Evolutionary conservation across 129 eudicot genomes (phyloP).

Genomic region (Heracleum sosnowskyi): DNA sequence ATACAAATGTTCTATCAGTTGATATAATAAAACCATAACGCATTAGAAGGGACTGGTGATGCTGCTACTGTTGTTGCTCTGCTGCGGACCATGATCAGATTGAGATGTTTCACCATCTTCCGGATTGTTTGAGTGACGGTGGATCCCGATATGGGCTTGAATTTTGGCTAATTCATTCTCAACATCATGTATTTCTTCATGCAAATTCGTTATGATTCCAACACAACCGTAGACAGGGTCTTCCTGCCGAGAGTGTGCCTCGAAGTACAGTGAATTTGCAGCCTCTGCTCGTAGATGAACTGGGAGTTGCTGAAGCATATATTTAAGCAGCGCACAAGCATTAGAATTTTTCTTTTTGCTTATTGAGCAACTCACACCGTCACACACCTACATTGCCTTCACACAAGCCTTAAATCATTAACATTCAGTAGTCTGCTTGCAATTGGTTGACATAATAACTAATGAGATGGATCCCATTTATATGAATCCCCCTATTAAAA

Average conservation of each 20-base stretch:
- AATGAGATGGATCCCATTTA: no score
- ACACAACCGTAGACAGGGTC: constrained; percentile 50
- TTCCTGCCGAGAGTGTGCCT: constrained; percentile 35
- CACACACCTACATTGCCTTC: not conserved
- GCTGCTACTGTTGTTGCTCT: not conserved
- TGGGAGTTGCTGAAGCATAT: constrained; percentile 18
- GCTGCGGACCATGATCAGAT: not conserved
- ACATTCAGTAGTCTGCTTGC: no score
- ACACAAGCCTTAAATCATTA: not conserved
- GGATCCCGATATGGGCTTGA: constrained; percentile 27
- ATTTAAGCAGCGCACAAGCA: not conserved
- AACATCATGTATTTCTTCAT: constrained; percentile 21
- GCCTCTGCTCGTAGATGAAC: constrained; percentile 19
- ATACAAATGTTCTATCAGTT: not conserved
- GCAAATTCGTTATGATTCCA: constrained; percentile 24
- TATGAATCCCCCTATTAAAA: no score
- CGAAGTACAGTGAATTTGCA: constrained; percentile 28
- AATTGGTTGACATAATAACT: no score
- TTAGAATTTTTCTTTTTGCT: not conserved
- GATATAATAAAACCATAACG: not conserved
- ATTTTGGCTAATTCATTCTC: constrained; percentile 30
- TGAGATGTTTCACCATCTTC: constrained; percentile 6
- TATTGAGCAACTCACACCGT: not conserved
- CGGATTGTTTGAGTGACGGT: not conserved
- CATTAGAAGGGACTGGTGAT: not conserved